A percentile compares a stretch with the other conserved stretches of the same genome.
Conservation (phyloP, 352 stramenopile genomes). For the Globisporangium nodosum region DNA sequence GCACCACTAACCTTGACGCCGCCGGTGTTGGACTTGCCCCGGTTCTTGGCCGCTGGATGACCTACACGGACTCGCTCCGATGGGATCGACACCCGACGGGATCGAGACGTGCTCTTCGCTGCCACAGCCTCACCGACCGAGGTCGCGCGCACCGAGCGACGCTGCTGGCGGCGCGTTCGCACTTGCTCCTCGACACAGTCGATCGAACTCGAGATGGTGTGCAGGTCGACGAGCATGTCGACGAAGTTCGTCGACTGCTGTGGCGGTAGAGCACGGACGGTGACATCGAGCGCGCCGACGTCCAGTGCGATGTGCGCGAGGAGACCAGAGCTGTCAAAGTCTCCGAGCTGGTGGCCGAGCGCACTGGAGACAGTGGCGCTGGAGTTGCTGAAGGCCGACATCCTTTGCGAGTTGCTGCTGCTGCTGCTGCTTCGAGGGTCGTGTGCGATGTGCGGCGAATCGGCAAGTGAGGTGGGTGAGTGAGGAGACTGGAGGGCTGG, state of each 20-base stretch:
- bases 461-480: too few relatives aligned
- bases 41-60: too few relatives aligned
- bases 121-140: background rate
- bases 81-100: too few relatives aligned
- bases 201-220: conserved; percentile 7
- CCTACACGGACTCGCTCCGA: too few relatives aligned
- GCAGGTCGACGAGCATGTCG: conserved; percentile 6
- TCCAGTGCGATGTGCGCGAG: too few relatives aligned
- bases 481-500: too few relatives aligned
- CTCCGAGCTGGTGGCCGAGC: background rate
- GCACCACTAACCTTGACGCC: too few relatives aligned
- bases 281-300: too few relatives aligned
- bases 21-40: too few relatives aligned
- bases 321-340: background rate
- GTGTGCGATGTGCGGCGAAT: too few relatives aligned
- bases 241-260: background rate
- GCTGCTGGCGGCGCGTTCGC: conserved; percentile 3
- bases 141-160: background rate
- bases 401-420: background rate
- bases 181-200: conserved; percentile 7
- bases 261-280: too few relatives aligned
- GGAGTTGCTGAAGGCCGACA: background rate
- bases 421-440: too few relatives aligned
- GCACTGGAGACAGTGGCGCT: background rate
- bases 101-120: background rate